phyloP scores from a whole-genome alignment of 2,329 filamentous ascomycete species.

The Claviceps spartinae region DNA sequence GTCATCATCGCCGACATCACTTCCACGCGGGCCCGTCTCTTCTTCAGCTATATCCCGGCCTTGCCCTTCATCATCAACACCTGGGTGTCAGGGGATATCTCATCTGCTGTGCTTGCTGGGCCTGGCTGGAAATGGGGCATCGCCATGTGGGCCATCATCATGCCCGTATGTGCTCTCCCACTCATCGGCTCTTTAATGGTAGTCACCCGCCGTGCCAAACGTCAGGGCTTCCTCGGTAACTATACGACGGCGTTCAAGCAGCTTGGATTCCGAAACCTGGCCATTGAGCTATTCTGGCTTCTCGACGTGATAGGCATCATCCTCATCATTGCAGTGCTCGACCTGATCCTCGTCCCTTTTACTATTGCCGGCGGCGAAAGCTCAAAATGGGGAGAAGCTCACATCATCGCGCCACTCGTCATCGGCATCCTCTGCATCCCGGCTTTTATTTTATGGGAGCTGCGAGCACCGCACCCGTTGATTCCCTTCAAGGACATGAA shows the following conservation, averaged over 20 bases:
- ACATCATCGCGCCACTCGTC: constrained; percentile 41
- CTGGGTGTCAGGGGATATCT: constrained; percentile 46
- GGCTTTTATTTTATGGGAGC: constrained; percentile 45
- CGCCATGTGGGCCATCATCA: constrained; percentile 51
- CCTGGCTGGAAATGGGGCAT: constrained; percentile 51
- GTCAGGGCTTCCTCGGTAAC: constrained; percentile 27
- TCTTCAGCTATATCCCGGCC: constrained; percentile 47
- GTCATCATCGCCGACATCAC: constrained; percentile 58
- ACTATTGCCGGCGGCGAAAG: constrained; percentile 34
- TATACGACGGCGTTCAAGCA: constrained; percentile 14
- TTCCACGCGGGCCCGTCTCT: constrained; percentile 48
- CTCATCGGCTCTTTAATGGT: constrained; percentile 41
- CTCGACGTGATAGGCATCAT: constrained; percentile 44
- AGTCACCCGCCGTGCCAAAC: constrained; percentile 43
- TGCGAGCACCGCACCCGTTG: constrained; percentile 40
- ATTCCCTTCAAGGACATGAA: constrained; percentile 39
- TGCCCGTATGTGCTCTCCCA: constrained; percentile 46
- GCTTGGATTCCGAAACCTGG: constrained; percentile 27
- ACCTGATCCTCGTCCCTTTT: constrained; percentile 50
- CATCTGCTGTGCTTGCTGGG: constrained; percentile 28
- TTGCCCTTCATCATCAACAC: constrained; percentile 51
- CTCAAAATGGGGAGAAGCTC: constrained; percentile 32
- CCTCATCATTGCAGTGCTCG: constrained; percentile 41
- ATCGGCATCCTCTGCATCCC: constrained; percentile 45
- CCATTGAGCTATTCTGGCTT: constrained; percentile 35